A percentile compares a stretch with the other conserved stretches of the same genome.
These are phyloP conservation scores for Aspergillus candidus DNA, from an alignment of 2,329 filamentous ascomycete genomes.

Conservation along the genomic window DNA sequence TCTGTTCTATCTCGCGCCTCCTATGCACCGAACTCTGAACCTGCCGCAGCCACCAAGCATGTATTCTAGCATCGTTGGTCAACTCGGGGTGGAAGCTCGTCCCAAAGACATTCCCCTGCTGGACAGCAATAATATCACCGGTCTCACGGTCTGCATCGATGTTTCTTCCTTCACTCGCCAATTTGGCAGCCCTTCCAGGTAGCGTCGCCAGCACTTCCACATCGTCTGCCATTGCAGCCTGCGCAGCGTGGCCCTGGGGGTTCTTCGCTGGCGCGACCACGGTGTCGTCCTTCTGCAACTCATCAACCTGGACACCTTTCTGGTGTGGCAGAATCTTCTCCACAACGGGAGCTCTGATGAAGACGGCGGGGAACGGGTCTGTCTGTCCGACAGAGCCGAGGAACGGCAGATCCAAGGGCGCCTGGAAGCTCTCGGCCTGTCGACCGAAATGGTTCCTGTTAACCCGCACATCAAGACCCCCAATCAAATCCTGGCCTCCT, in stretches of 20 bases:
- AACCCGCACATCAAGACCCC: conserved; percentile 82
- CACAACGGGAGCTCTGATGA: conserved; percentile 91
- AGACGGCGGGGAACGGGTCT: conserved; percentile 68
- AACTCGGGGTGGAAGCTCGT: conserved; percentile 95
- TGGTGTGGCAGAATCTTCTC: conserved; percentile 63
- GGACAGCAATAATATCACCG: conserved; percentile 78
- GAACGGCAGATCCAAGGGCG: conserved; percentile 66
- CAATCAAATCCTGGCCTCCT: conserved; percentile 87
- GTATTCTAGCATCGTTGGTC: conserved; percentile 80
- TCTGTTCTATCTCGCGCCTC: conserved; percentile 20
- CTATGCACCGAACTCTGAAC: conserved; percentile 46
- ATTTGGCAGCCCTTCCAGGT: conserved; percentile 46
- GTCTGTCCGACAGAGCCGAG: conserved; percentile 36
- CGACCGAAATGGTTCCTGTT: conserved; percentile 93
- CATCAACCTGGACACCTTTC: conserved; percentile 47
- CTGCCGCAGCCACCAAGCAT: conserved; percentile 85
- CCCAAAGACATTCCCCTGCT: conserved; percentile 85
- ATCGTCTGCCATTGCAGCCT: conserved; percentile 39
- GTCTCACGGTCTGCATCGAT: conserved; percentile 36
- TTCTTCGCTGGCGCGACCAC: conserved; percentile 53
- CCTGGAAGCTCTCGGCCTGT: conserved; percentile 86
- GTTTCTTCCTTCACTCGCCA: conserved; percentile 41
- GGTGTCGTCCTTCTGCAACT: conserved; percentile 44
- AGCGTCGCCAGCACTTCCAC: conserved; percentile 57
- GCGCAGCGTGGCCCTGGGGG: conserved; percentile 41